These are phyloP conservation scores for Hemisphaericaspora nanyangensis DNA, from an alignment of 805 yeast genomes.

Conservation along the genomic window DNA sequence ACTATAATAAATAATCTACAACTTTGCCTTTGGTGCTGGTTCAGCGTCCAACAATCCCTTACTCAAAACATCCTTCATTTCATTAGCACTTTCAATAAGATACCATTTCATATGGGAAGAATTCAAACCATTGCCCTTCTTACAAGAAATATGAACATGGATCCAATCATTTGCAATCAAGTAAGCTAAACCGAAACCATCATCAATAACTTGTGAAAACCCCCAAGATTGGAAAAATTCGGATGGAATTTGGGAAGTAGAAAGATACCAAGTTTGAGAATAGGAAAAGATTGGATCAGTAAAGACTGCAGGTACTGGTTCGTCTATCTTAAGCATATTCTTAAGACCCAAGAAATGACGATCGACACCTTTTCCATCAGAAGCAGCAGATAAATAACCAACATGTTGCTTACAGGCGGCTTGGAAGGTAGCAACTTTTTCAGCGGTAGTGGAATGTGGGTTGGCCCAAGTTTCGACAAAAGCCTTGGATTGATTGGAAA, in stretches of 20 bases:
- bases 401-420: slow-evolving; percentile 74
- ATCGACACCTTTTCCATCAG: slow-evolving; percentile 86
- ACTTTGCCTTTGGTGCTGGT: slow-evolving; percentile 33
- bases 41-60: slow-evolving; percentile 23
- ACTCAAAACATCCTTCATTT: slow-evolving; percentile 63
- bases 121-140: slow-evolving; percentile 56
- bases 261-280: slow-evolving; percentile 80
- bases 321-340: slow-evolving; percentile 59
- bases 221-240: slow-evolving; percentile 86
- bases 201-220: slow-evolving; percentile 91
- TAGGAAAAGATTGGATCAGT: slow-evolving; percentile 72
- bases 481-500: slow-evolving; percentile 62
- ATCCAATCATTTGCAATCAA: slow-evolving; percentile 83
- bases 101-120: slow-evolving; percentile 61
- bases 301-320: slow-evolving; percentile 63
- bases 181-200: slow-evolving; percentile 92
- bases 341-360: slow-evolving; percentile 90
- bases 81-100: slow-evolving; percentile 75
- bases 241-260: slow-evolving; percentile 86
- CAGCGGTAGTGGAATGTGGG: slow-evolving; percentile 43
- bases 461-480: slow-evolving; percentile 76
- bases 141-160: slow-evolving; percentile 79
- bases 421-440: slow-evolving; percentile 65
- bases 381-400: slow-evolving; percentile 67
- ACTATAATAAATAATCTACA: slow-evolving; percentile 17